Base-by-base conservation (phyloP, 768 basidiomycete species). In the Lanmaoa pseudosensibilis region DNA sequence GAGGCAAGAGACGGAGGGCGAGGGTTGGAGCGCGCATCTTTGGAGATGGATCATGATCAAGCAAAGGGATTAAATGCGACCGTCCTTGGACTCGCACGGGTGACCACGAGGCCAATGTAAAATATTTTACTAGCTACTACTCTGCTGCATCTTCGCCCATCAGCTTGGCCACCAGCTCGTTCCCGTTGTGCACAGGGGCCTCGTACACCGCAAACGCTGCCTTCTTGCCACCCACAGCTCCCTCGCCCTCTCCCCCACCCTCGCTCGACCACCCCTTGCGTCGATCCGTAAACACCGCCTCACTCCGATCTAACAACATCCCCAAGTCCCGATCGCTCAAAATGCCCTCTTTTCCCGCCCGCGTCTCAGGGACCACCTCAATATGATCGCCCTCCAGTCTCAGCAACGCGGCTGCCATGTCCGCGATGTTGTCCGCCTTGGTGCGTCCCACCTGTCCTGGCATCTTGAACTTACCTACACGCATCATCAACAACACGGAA, bases 381-480 rank as follows among this genome's bases (percentile, higher is more conserved):
- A 98, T 92, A 68, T 94, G 86, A 73, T 98, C 92, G 16, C 88
- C 88, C 66, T 96, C 94, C 4, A 96, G 81, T 36, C 78, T 79
- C 23, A 96, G 77, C 40, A 97, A 74, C 19, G 84, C 80, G 19
- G 88, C 83, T 0, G 92, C 90, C 80, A 94, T 83, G 65, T 94
- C 91, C 0, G 87, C 85, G 65, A 90, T 83, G 2, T 81, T 86
- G 72, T 87, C 84, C 1, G 76, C 74, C 66, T 84, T 86, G 59
- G 72, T 80, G 21, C 74, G 73, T 53, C 78, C 82, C 5, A 70
- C 80, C 54, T 78, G 75, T 6, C 82, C 83, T 0, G 92, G 90
- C 73, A 80, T 84, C 63, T 85, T 90, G 77, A 94, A 94, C 75
- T 94, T 92, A 58, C 91, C 90, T 87, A 49, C 7, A 9, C 18